phyloP scores from a whole-genome alignment of 345 rosid genomes.

The Eucalyptus dawsonii region DNA sequence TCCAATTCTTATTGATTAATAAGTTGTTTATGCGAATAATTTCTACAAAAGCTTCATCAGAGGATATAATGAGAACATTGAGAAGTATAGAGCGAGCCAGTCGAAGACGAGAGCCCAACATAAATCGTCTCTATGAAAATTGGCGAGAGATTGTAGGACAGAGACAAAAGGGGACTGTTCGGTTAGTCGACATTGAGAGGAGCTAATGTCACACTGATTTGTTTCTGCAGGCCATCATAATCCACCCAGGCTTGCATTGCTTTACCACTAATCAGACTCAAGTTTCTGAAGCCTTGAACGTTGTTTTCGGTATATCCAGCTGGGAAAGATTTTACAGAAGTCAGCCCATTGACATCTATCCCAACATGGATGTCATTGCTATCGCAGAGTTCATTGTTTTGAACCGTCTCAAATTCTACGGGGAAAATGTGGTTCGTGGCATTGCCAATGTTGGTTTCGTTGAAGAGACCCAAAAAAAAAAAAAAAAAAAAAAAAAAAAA shows the following conservation, averaged over 20 bases:
- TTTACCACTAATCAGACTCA: slow-evolving; percentile 10
- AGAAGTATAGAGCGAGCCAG: slow-evolving; percentile 14
- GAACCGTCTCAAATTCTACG: slow-evolving; percentile 32
- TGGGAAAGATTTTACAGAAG: not conserved
- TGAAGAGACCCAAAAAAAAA: slow-evolving; percentile 35
- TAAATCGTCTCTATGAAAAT: slow-evolving; percentile 20
- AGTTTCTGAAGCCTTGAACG: not conserved
- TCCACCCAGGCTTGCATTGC: slow-evolving; percentile 48
- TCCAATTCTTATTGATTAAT: not conserved
- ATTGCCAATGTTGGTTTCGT: slow-evolving; percentile 18
- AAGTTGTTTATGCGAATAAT: not conserved
- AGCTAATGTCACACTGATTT: slow-evolving; percentile 34
- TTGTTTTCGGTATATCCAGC: no score
- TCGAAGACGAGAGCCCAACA: slow-evolving; percentile 66
- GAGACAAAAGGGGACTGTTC: slow-evolving; percentile 22
- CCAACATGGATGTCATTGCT: slow-evolving; percentile 42
- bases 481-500: slow-evolving; percentile 10
- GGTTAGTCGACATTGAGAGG: slow-evolving; percentile 26
- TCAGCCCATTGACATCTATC: slow-evolving; percentile 33
- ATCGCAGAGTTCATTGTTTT: not conserved
- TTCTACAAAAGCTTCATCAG: slow-evolving; percentile 51
- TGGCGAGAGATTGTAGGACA: slow-evolving; percentile 22
- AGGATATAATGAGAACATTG: slow-evolving; percentile 11
- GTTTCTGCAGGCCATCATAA: slow-evolving; percentile 14
- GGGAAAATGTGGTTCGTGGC: slow-evolving; percentile 28